Evolutionary conservation across 2,329 filamentous ascomycete genomes (phyloP), one percentile per base, ranked within the genome.

Genomic region (Colletotrichum gloeosporioides): DNA sequence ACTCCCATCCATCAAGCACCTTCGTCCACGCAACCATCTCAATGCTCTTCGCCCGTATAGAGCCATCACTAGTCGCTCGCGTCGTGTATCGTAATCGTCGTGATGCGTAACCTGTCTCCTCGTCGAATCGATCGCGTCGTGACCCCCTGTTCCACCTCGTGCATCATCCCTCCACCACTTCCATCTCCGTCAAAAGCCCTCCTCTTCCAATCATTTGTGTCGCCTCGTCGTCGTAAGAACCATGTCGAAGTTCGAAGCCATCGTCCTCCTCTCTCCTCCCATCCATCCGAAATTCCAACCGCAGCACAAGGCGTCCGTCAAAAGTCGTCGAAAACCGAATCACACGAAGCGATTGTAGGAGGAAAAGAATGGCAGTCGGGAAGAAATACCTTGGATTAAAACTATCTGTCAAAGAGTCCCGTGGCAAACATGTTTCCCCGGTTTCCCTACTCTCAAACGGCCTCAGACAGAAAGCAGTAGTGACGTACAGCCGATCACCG

Each of bases 401-500:
- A 32, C 57, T 61, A 32, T 3, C 27, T 32, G 16, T n/a, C 31
- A 36, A 34, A 16, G n/a, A 34, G 57, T 29, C 31, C 57, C 29
- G 18, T 61, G 57, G 57, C 57, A 32, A 61, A 16, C 18, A 31
- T 3, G 6, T 61, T 25, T 31, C 57, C 57, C 57, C 57, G 25
- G 57, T 18, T 61, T 61, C 29, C 59, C 31, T 27, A 31, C 59
- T 34, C 31, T 34, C 34, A 63, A 62, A 22, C 31, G 59, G 29
- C 59, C n/a, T 36, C 59, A 36, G 59, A 63, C 59, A 34, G 27
- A 22, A 63, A 34, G 32, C 31, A 32, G 67, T 49, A 69, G 73
- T 69, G 73, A 64, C 69, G 63, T 44, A 71, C 66, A 36, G 74
- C 63, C 71, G 74, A 76, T 76, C 74, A 72, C 65, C 74, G 74